phyloP scores from a whole-genome alignment of 2,329 filamentous ascomycete species.

The Tolypocladium ophioglossoides region DNA sequence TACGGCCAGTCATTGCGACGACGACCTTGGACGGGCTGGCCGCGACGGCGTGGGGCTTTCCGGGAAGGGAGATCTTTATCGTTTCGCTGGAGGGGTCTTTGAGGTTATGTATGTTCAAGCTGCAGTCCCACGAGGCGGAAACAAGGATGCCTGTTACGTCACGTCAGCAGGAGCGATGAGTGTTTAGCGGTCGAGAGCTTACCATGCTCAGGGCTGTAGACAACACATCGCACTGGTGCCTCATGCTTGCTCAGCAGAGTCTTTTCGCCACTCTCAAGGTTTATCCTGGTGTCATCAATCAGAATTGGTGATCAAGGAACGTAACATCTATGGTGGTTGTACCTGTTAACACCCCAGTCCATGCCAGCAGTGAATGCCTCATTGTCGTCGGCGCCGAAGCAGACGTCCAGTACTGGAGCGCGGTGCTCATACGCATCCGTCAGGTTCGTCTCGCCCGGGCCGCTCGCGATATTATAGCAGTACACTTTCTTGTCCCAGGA shows the following conservation, averaged over 20 bases:
- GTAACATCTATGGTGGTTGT: slow-evolving; percentile 4
- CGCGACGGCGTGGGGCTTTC: slow-evolving; percentile 83
- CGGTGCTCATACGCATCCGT: slow-evolving; percentile 68
- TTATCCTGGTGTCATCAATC: slow-evolving; percentile 33
- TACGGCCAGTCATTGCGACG: slow-evolving; percentile 87
- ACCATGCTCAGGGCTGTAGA: slow-evolving; percentile 68
- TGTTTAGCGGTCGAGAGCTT: slow-evolving; percentile 14
- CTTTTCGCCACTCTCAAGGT: slow-evolving; percentile 62
- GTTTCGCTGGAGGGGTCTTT: slow-evolving; percentile 38
- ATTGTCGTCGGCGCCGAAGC: slow-evolving; percentile 73
- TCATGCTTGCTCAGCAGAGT: slow-evolving; percentile 68
- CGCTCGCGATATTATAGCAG: slow-evolving; percentile 65
- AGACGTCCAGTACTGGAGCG: slow-evolving; percentile 82
- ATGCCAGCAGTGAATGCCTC: slow-evolving; percentile 80
- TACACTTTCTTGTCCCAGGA: slow-evolving; percentile 94
- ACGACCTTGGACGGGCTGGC: slow-evolving; percentile 72
- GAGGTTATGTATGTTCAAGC: slow-evolving; percentile 72
- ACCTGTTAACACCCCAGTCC: slow-evolving; percentile 79
- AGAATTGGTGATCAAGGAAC: background rate
- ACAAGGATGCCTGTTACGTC: slow-evolving; percentile 54
- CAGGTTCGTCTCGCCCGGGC: slow-evolving; percentile 43
- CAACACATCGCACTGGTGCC: slow-evolving; percentile 71
- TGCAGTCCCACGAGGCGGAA: slow-evolving; percentile 89
- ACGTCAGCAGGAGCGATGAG: slow-evolving; percentile 7
- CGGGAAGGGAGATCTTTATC: slow-evolving; percentile 61